Conservation (phyloP, 352 stramenopile species). For the Phytopythium cucurbitacearum region DNA sequence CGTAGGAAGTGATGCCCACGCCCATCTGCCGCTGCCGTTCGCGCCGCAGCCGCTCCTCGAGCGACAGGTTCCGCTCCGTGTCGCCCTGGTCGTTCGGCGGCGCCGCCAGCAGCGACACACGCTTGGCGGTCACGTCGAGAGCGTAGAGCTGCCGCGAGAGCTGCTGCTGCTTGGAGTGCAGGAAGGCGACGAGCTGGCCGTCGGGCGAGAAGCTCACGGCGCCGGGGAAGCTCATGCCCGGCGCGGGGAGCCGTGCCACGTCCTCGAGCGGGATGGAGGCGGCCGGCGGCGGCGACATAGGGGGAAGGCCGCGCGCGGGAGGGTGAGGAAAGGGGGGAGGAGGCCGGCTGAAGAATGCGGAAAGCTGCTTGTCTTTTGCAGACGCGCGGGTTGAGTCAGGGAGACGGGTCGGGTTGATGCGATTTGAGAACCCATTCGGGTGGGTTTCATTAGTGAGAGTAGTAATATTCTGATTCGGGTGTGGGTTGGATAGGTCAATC, state of each 20-base stretch:
- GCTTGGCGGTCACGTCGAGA: constrained; percentile 55
- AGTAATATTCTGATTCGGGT: no score
- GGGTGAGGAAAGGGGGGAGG: neutral
- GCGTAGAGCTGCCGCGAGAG: constrained; percentile 85
- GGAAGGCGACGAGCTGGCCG: constrained; percentile 77
- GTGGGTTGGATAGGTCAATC: no score
- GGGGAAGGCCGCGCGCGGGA: neutral
- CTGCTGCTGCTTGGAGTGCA: constrained; percentile 75
- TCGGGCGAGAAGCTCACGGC: constrained; percentile 86
- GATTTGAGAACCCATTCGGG: no score
- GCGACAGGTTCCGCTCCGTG: constrained; percentile 82
- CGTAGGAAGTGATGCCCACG: constrained; percentile 91
- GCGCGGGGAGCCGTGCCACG: constrained; percentile 84
- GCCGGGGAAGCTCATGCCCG: constrained; percentile 71
- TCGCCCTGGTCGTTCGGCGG: constrained; percentile 48
- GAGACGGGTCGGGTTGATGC: no score
- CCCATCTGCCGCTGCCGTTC: constrained; percentile 89
- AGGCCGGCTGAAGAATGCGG: no score
- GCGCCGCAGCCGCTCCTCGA: constrained; percentile 89
- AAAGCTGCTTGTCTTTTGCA: no score
- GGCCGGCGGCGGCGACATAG: constrained; percentile 10
- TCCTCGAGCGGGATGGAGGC: constrained; percentile 76
- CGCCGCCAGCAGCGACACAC: constrained; percentile 57
- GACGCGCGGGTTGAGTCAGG: no score
- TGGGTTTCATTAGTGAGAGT: no score